These are phyloP conservation scores for Colletotrichum gigasporum DNA, from an alignment of 2,329 filamentous ascomycete species.

Conservation along the genomic window DNA sequence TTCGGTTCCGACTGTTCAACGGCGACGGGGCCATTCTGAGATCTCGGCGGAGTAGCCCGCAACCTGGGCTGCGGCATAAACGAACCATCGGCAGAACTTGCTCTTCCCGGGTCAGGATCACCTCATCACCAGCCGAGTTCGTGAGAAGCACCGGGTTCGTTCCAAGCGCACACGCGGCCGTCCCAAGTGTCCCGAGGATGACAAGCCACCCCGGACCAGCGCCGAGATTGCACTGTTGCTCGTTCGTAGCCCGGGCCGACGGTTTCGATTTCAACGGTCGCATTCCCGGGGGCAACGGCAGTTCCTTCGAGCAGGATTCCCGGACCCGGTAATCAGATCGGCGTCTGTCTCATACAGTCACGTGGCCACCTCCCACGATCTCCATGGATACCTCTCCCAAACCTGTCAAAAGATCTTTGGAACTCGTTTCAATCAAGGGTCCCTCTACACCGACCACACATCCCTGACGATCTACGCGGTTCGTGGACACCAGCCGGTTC, in stretches of 20 bases:
- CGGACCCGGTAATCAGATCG: background rate
- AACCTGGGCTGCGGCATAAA: background rate
- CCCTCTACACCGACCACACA: background rate
- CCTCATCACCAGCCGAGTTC: background rate
- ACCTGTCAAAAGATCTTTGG: too few species aligned
- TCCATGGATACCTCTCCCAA: too few species aligned
- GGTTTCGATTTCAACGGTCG: background rate
- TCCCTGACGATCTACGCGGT: too few species aligned
- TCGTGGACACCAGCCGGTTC: too few species aligned
- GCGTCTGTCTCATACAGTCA: background rate
- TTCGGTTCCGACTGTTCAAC: background rate
- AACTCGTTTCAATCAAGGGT: background rate
- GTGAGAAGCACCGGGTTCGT: background rate
- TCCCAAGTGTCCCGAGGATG: background rate
- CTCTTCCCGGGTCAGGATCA: background rate
- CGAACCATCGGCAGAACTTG: background rate
- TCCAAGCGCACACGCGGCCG: background rate
- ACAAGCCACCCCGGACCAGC: constrained; percentile 1
- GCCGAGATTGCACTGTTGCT: background rate
- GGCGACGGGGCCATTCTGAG: background rate
- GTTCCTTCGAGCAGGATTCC: background rate
- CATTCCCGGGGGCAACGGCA: background rate
- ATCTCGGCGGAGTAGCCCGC: background rate
- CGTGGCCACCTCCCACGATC: background rate
- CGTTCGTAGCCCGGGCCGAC: constrained; percentile 19